phyloP scores from a whole-genome alignment of 225 moss, liverwort and hornwort genomes.

The Pleurozium schreberi region DNA sequence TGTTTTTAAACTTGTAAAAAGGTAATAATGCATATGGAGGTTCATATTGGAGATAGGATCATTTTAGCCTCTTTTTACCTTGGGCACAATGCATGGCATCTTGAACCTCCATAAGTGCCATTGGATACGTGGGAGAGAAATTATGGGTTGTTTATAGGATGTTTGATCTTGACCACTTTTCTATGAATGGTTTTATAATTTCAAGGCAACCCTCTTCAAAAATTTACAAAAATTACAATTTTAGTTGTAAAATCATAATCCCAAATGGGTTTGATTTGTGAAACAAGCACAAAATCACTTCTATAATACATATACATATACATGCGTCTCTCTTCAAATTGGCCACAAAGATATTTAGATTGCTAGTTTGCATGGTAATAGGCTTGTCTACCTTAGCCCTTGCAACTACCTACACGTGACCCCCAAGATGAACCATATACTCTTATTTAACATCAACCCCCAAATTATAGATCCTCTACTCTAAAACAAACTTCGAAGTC shows the following conservation, averaged over 20 bases:
- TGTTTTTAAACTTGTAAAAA: rapidly evolving
- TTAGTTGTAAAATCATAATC: background rate
- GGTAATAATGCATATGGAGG: background rate
- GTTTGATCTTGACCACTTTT: background rate
- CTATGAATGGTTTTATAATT: background rate
- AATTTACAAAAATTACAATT: background rate
- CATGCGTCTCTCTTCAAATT: background rate
- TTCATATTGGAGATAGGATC: background rate
- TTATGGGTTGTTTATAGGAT: background rate
- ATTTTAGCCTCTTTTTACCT: background rate
- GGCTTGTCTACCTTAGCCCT: background rate
- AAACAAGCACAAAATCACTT: background rate
- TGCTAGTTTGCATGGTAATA: background rate
- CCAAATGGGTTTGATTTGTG: background rate
- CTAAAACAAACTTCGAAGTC: too few species aligned
- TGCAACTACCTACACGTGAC: rapidly evolving
- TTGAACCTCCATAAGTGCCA: background rate
- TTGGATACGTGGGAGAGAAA: rapidly evolving
- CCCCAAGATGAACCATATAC: rapidly evolving
- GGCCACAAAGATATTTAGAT: background rate
- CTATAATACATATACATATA: rapidly evolving
- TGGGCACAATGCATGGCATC: rapidly evolving
- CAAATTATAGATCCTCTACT: too few species aligned
- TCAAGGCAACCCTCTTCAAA: rapidly evolving
- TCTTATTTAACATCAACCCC: background rate